Evolutionary conservation across 768 basidiomycete genomes (phyloP).

Genomic region (Antrodiella citrinella): DNA sequence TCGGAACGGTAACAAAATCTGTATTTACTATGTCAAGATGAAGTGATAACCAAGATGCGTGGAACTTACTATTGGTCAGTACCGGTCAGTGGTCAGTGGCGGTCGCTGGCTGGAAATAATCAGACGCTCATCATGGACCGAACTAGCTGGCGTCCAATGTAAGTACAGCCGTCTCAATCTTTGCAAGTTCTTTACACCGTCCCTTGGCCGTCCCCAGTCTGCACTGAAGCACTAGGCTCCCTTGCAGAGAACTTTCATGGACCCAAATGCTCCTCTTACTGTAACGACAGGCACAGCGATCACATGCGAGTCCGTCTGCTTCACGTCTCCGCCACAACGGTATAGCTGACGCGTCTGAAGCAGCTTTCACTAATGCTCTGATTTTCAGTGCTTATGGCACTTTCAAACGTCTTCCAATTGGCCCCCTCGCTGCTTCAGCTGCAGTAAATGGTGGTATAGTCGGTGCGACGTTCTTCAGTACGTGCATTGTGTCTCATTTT

Average conservation of each 20-base stretch:
- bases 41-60: too few relatives aligned
- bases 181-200: too few relatives aligned
- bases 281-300: slow-evolving; percentile 50
- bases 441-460: slow-evolving; percentile 67
- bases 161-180: too few relatives aligned
- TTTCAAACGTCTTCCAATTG: slow-evolving; percentile 37
- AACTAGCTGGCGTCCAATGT: too few relatives aligned
- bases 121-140: too few relatives aligned
- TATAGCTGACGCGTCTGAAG: slow-evolving; percentile 20
- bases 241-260: slow-evolving; percentile 19
- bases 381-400: slow-evolving; percentile 38
- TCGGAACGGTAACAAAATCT: too few relatives aligned
- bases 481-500: slow-evolving; percentile 23
- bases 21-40: too few relatives aligned
- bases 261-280: slow-evolving; percentile 27
- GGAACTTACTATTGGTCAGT: too few relatives aligned
- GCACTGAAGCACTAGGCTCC: too few relatives aligned
- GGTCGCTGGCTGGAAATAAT: too few relatives aligned
- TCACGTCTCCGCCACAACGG: slow-evolving; percentile 1
- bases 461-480: slow-evolving; percentile 74
- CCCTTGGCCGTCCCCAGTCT: too few relatives aligned
- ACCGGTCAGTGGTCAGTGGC: too few relatives aligned
- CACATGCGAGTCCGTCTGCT: slow-evolving; percentile 77
- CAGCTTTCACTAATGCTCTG: slow-evolving; percentile 51
- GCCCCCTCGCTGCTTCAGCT: slow-evolving; percentile 46